Evolutionary conservation across 2,329 filamentous ascomycete species (phyloP), one percentile per base, ranked within the genome.

Genomic region (Byssoonygena ceratinophila): DNA sequence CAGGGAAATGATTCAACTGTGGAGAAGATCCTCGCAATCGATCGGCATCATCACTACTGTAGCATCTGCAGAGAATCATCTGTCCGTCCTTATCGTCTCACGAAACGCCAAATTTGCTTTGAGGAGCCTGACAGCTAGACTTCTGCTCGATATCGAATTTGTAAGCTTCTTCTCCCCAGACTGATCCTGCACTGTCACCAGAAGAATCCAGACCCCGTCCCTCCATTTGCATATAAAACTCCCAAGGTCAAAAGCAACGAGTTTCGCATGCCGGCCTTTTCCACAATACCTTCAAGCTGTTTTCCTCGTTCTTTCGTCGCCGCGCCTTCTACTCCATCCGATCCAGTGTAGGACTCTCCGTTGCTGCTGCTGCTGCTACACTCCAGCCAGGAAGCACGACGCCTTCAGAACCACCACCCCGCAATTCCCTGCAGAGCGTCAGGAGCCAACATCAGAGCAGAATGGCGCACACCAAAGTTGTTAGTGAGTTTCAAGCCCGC

Each of bases 381-480:
- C 76, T 86, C 50, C 79, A 83, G 56, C 74, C n/a, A n/a, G n/a
- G 85, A 60, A 82, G 81, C 60, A 67, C 71, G 41, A 66, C 75
- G 60, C 64, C 62, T 62, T 67, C 67, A 36, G 57, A 31, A 49
- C 49, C 55, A 37, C 64, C 65, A 34, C 60, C 8, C 34, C 8
- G 63, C 55, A 58, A 66, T 51, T 63, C 68, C 22, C 63, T 64
- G 53, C 56, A 63, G 61, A 69, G 68, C 63, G 64, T 68, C 66
- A 68, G 67, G 64, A 63, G 63, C 53, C 53, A 52, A 52, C 52
- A 51, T 57, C 60, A 66, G 61, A 69, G 66, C 55, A 70, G 76
- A 66, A 88, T 78, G 67, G 94, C 95, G 84, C 92, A 97, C 73
- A 87, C 80, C 74, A 92, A 91, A 72, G 84, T 96, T 64, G 86